phyloP scores from a whole-genome alignment of 345 rosid genomes.

The Pistacia atlantica region DNA sequence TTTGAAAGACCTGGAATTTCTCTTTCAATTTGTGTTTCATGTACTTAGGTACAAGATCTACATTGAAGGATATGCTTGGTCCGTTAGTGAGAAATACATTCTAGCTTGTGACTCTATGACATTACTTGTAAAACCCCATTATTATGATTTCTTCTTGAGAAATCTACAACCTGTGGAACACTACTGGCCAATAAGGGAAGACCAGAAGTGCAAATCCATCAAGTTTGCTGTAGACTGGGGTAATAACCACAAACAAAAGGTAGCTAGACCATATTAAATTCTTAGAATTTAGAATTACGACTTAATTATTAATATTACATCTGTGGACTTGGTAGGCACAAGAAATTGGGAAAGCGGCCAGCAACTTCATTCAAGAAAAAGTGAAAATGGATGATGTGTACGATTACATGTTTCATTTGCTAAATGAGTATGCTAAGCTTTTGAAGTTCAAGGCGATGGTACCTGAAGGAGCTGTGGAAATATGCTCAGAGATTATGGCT shows the following conservation, averaged over 20 bases:
- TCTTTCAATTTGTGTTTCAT: background rate
- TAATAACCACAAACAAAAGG: constrained; percentile 63
- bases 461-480: constrained; percentile 50
- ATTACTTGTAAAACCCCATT: constrained; percentile 41
- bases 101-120: constrained; percentile 54
- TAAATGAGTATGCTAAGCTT: constrained; percentile 71
- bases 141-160: constrained; percentile 54
- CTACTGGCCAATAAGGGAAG: constrained; percentile 70
- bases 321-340: constrained; percentile 45
- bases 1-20: background rate
- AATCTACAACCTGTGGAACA: constrained; percentile 48
- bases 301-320: background rate
- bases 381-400: constrained; percentile 67
- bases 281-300: background rate
- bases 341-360: constrained; percentile 62
- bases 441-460: constrained; percentile 47
- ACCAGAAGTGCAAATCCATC: constrained; percentile 65
- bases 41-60: constrained; percentile 69
- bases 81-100: constrained; percentile 63
- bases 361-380: constrained; percentile 54
- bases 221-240: constrained; percentile 89
- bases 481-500: constrained; percentile 61
- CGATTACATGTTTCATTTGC: constrained; percentile 75
- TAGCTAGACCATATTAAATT: constrained; percentile 9
- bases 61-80: constrained; percentile 75